Evolutionary conservation across 257 asterid species (phyloP).

Genomic region (Euphrasia confusa): DNA sequence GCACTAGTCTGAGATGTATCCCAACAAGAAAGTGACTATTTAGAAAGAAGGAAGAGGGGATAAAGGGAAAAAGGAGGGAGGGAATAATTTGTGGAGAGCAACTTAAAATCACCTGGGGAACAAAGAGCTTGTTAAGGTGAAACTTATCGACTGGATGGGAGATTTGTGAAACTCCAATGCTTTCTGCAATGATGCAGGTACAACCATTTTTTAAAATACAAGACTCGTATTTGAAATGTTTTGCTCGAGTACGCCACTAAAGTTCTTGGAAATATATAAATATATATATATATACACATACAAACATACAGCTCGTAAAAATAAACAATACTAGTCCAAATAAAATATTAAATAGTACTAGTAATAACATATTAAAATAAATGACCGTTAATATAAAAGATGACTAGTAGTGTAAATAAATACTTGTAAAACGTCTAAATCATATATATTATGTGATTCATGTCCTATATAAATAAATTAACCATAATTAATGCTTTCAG

Average conservation of each 20-base stretch:
- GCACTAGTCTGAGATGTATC: conserved; percentile 31
- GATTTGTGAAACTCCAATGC: conserved; percentile 25
- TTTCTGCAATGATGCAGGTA: conserved; percentile 44
- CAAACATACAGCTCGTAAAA: too few species aligned
- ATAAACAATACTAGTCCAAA: too few species aligned
- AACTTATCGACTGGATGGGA: conserved; percentile 34
- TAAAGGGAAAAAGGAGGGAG: conserved; percentile 15
- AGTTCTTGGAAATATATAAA: too few species aligned
- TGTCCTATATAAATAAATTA: too few species aligned
- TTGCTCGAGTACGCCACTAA: background rate
- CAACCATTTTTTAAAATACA: conserved; percentile 14
- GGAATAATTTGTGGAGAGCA: conserved; percentile 7
- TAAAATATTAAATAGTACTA: too few species aligned
- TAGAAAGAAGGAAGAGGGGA: background rate
- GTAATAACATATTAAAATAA: too few species aligned
- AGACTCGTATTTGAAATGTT: background rate
- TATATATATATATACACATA: too few species aligned
- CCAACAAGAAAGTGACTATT: conserved; percentile 20
- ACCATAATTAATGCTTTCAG: too few species aligned
- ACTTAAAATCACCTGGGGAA: conserved; percentile 45
- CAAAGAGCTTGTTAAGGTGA: conserved; percentile 37
- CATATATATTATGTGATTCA: too few species aligned
- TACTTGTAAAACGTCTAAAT: too few species aligned
- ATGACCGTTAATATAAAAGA: too few species aligned
- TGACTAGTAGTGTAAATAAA: too few species aligned